A percentile compares a stretch with the other conserved stretches of the same genome.
phyloP scores from a whole-genome alignment of 1,139 yeast genomes.

The Diutina rugosa region DNA sequence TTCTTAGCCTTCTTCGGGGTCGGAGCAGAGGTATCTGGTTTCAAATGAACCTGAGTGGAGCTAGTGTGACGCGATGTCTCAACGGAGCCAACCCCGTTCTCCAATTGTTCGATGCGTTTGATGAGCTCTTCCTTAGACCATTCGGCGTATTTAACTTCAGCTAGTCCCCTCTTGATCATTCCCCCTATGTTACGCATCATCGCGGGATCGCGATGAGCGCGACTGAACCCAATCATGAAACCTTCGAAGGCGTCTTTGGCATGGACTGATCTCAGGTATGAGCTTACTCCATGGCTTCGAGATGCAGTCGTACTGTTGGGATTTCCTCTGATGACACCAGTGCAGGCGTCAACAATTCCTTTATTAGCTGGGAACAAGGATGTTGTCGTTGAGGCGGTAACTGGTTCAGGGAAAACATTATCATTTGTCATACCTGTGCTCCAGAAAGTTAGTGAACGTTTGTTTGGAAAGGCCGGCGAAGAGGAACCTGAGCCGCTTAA shows the following conservation, averaged over 20 bases:
- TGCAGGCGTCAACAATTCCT: constrained; percentile 92
- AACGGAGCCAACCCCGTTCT: constrained; percentile 11
- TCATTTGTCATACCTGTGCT: constrained; percentile 78
- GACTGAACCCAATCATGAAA: neutral
- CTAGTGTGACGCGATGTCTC: neutral
- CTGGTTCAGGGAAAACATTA: constrained; percentile 93
- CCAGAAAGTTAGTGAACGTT: constrained; percentile 37
- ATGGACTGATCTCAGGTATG: constrained; percentile 23
- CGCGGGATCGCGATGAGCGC: neutral
- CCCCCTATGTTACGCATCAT: neutral
- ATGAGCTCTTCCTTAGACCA: constrained; percentile 47
- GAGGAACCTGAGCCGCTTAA: constrained; percentile 20
- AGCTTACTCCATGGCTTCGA: constrained; percentile 30
- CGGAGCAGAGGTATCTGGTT: neutral
- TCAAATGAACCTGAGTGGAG: neutral
- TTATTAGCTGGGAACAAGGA: constrained; percentile 79
- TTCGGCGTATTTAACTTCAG: constrained; percentile 15
- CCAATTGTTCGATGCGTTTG: constrained; percentile 34
- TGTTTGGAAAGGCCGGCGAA: constrained; percentile 13
- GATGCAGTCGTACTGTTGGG: constrained; percentile 69
- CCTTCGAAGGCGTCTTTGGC: constrained; percentile 15
- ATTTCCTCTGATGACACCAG: constrained; percentile 84
- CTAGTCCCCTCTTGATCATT: neutral
- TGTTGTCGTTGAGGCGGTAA: constrained; percentile 92
- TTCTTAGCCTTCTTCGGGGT: constrained; percentile 19